Conservation (phyloP, 2,329 filamentous ascomycete species). For the Aspergillus hiratsukae region DNA sequence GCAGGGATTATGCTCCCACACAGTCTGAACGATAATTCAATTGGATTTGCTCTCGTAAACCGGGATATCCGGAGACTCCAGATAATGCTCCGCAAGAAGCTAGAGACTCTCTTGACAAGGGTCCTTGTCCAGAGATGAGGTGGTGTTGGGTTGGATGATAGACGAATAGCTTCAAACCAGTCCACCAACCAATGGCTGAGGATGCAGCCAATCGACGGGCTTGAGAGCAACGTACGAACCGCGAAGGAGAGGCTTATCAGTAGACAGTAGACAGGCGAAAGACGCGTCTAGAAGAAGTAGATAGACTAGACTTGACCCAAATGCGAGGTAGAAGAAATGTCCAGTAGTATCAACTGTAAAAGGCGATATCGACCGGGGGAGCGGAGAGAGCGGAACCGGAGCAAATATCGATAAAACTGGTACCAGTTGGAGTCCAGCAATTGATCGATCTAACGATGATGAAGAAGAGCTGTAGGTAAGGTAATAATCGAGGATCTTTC, state of each 20-base stretch:
- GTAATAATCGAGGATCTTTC: neutral
- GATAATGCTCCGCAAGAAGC: slow-evolving; percentile 12
- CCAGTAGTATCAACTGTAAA: neutral
- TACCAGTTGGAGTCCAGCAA: neutral
- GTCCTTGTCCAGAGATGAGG: too few relatives aligned
- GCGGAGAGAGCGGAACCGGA: slow-evolving; percentile 16
- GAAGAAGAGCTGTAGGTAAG: slow-evolving; percentile 5
- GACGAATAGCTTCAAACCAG: slow-evolving; percentile 12
- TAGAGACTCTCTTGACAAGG: neutral
- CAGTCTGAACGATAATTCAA: slow-evolving; percentile 7
- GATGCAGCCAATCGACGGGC: neutral
- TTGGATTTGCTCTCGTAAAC: slow-evolving; percentile 16
- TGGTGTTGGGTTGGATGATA: neutral
- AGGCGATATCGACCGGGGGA: neutral
- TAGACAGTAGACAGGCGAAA: slow-evolving; percentile 1
- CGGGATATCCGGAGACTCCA: slow-evolving; percentile 9
- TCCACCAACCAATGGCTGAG: slow-evolving; percentile 15
- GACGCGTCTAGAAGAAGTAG: neutral
- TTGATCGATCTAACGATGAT: neutral
- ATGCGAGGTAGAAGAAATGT: neutral
- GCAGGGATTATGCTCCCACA: neutral
- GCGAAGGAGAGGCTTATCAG: slow-evolving; percentile 25
- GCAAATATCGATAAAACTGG: slow-evolving; percentile 8
- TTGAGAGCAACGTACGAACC: slow-evolving; percentile 15
- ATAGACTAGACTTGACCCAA: neutral